Percentiles rank a stretch among this genome's conserved stretches.
Evolutionary conservation across 441 rosid genomes (phyloP).

Genomic region (Gossypium trilobum): DNA sequence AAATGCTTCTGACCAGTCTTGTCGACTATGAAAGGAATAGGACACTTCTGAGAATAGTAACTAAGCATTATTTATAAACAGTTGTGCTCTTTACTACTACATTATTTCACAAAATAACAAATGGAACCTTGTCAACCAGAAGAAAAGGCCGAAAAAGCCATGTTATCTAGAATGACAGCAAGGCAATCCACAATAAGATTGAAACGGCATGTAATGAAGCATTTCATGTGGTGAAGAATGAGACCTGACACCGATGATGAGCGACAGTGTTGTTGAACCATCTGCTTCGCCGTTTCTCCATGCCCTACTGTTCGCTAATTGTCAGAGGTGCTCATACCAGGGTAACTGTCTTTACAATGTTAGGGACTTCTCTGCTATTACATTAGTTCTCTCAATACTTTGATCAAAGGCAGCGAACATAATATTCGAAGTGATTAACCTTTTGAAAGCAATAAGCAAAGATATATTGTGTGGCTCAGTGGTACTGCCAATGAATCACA

Average conservation of each 20-base stretch:
- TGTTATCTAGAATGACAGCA: background rate
- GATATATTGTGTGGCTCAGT: background rate
- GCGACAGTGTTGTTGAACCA: slow-evolving; percentile 26
- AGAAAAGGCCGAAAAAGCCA: background rate
- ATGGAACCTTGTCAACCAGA: slow-evolving; percentile 11
- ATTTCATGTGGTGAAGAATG: slow-evolving; percentile 7
- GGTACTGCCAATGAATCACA: background rate
- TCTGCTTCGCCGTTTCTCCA: slow-evolving; percentile 29
- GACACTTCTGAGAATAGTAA: background rate
- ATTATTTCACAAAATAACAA: background rate
- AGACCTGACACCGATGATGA: slow-evolving; percentile 31
- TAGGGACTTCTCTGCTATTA: slow-evolving; percentile 12
- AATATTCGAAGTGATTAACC: background rate
- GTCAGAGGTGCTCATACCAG: slow-evolving; percentile 7
- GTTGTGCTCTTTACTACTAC: background rate
- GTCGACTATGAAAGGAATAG: background rate
- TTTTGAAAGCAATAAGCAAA: background rate
- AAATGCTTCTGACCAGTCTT: background rate
- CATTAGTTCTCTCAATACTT: slow-evolving; percentile 13
- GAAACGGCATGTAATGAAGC: background rate
- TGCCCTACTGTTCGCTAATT: slow-evolving; percentile 14
- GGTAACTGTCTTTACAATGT: slow-evolving; percentile 10
- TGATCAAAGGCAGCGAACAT: background rate
- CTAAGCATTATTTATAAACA: background rate
- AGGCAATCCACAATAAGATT: background rate